A percentile compares a stretch with the other conserved stretches of the same genome.
phyloP scores from a whole-genome alignment of 2,329 filamentous ascomycete species.

The Cucurbitaria berberidis region DNA sequence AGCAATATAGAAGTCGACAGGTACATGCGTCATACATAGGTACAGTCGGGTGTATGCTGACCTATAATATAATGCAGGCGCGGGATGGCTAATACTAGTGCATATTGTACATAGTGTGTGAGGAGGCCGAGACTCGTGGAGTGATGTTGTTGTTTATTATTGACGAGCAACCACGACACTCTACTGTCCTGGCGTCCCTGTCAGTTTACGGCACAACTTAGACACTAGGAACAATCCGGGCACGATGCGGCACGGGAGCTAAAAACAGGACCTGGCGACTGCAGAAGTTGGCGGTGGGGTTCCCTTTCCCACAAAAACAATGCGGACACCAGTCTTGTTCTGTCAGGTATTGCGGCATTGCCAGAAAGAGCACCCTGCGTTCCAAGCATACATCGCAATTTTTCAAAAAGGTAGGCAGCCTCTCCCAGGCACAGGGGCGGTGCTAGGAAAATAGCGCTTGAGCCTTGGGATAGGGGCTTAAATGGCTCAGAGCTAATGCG shows the following conservation, averaged over 20 bases:
- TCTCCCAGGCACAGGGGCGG: not conserved
- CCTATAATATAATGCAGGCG: slow-evolving; percentile 34
- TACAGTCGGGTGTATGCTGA: slow-evolving; percentile 14
- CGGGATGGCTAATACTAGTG: slow-evolving; percentile 14
- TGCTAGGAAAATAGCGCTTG: not conserved
- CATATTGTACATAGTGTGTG: slow-evolving; percentile 9
- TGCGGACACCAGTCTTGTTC: slow-evolving; percentile 29
- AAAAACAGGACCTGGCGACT: slow-evolving; percentile 20
- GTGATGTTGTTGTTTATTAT: slow-evolving; percentile 1
- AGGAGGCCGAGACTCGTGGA: slow-evolving; percentile 3
- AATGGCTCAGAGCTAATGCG: not conserved
- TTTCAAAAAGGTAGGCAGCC: not conserved
- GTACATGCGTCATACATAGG: slow-evolving; percentile 10
- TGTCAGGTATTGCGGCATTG: slow-evolving; percentile 27
- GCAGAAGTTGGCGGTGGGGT: slow-evolving; percentile 13
- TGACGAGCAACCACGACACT: not conserved
- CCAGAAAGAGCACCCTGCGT: slow-evolving; percentile 25
- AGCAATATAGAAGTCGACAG: slow-evolving; percentile 23
- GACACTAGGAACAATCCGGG: slow-evolving; percentile 6
- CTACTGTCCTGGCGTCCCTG: not conserved
- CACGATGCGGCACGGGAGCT: slow-evolving; percentile 14
- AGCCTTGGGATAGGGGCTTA: not conserved
- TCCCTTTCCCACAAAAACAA: slow-evolving; percentile 31
- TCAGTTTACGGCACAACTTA: slow-evolving; percentile 13
- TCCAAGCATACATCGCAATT: slow-evolving; percentile 5